These are phyloP conservation scores for Rugonectria rugulosa DNA, from an alignment of 2,329 filamentous ascomycete species.

Conservation along the genomic window DNA sequence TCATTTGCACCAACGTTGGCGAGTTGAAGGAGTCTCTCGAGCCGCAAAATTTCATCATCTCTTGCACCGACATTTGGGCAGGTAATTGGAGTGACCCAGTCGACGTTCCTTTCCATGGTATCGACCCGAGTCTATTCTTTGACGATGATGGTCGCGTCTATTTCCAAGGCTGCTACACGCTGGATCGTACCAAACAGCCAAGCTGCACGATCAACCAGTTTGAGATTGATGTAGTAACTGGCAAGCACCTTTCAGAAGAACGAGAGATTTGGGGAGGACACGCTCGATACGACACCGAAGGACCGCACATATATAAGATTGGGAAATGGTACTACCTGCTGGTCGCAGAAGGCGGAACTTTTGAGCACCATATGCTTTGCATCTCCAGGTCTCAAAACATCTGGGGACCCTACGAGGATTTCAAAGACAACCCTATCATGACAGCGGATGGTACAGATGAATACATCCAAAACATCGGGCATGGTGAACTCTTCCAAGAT, in stretches of 20 bases:
- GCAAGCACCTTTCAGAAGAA: conserved; percentile 28
- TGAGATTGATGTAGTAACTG: conserved; percentile 33
- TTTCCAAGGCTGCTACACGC: conserved; percentile 30
- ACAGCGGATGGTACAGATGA: conserved; percentile 33
- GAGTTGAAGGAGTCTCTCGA: neutral
- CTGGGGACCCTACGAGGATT: conserved; percentile 42
- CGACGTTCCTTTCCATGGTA: conserved; percentile 48
- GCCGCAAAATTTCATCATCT: conserved; percentile 35
- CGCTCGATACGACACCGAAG: conserved; percentile 35
- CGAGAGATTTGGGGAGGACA: conserved; percentile 27
- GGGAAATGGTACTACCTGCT: conserved; percentile 52
- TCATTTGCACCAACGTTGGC: conserved; percentile 37
- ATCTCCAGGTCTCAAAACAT: conserved; percentile 31
- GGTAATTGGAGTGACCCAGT: conserved; percentile 42
- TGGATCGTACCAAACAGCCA: conserved; percentile 14
- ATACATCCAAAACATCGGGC: conserved; percentile 34
- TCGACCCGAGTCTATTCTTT: conserved; percentile 55
- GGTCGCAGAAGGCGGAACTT: conserved; percentile 53
- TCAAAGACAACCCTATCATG: conserved; percentile 43
- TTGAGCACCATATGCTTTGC: conserved; percentile 37
- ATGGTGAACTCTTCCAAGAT: conserved; percentile 39
- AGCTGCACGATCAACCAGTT: conserved; percentile 36
- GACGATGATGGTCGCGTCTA: conserved; percentile 45
- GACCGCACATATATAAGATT: conserved; percentile 52
- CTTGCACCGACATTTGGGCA: conserved; percentile 33